Percentiles rank a stretch among this genome's conserved stretches.
These are phyloP conservation scores for Areca catechu DNA, from an alignment of 176 grass and related monocot genomes.

Conservation along the genomic window DNA sequence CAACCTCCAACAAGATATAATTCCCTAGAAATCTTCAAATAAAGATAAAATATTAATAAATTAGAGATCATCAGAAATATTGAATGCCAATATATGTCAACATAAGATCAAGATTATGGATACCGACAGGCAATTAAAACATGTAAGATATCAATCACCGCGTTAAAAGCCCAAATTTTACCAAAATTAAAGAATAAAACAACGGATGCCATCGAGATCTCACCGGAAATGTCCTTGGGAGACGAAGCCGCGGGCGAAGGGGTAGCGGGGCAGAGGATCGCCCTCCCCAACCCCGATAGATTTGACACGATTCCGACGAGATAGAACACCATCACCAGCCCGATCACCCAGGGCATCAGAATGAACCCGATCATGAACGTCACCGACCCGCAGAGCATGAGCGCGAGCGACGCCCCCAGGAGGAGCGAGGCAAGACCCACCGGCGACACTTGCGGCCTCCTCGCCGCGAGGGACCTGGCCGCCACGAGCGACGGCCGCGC, in stretches of 20 bases:
- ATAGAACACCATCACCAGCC: conserved; percentile 55
- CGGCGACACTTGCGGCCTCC: conserved; percentile 13
- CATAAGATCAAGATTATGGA: too few species aligned
- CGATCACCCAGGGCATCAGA: conserved; percentile 79
- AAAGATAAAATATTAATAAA: too few species aligned
- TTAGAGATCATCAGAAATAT: too few species aligned
- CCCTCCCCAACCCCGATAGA: conserved; percentile 49
- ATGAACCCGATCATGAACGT: conserved; percentile 76
- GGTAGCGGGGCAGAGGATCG: conserved; percentile 4
- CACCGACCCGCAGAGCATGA: conserved; percentile 82
- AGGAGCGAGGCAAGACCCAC: conserved; percentile 51
- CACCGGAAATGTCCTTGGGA: conserved; percentile 25
- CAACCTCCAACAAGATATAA: too few species aligned
- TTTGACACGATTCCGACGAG: conserved; percentile 53
- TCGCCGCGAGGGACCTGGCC: background rate
- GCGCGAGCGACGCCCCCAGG: conserved; percentile 59
- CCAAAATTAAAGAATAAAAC: conserved; percentile 3
- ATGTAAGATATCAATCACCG: too few species aligned
- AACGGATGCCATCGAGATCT: background rate
- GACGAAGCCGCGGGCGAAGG: background rate
- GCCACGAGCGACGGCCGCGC: too few species aligned
- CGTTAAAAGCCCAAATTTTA: background rate
- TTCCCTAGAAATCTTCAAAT: too few species aligned
- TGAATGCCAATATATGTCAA: too few species aligned
- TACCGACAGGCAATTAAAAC: too few species aligned